Percentiles rank a stretch among this genome's conserved stretches.
Conservation (phyloP, 768 basidiomycete genomes). For the Leccinum ochraceum region DNA sequence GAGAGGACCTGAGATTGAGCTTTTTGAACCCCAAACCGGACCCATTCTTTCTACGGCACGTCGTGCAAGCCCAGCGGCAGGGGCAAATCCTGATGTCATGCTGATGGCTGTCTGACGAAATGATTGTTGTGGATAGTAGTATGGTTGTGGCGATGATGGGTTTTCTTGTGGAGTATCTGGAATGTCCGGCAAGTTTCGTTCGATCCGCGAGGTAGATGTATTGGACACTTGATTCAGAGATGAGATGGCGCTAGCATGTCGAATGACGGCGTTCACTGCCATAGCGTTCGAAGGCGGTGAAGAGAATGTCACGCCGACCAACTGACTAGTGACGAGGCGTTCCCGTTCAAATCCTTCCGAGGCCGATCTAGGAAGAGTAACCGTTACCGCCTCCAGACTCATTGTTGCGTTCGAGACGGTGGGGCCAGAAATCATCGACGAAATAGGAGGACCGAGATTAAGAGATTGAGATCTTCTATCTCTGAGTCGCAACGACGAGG, state of each 20-base stretch:
- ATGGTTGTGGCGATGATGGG: slow-evolving; percentile 3
- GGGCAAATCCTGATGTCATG: slow-evolving; percentile 66
- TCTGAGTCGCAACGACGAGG: slow-evolving; percentile 45
- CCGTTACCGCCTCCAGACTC: slow-evolving; percentile 33
- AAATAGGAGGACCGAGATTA: slow-evolving; percentile 42
- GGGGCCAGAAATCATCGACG: slow-evolving; percentile 29
- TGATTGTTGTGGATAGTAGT: slow-evolving; percentile 30
- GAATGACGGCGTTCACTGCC: slow-evolving; percentile 31
- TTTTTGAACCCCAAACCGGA: slow-evolving; percentile 55
- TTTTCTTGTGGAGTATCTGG: slow-evolving; percentile 23
- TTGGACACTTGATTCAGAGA: slow-evolving; percentile 27
- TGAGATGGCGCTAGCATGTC: slow-evolving; percentile 21
- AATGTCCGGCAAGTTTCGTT: slow-evolving; percentile 33
- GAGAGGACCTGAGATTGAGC: slow-evolving; percentile 40
- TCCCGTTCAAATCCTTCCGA: slow-evolving; percentile 40
- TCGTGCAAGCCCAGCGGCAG: slow-evolving; percentile 73
- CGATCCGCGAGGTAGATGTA: slow-evolving; percentile 28
- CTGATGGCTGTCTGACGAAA: slow-evolving; percentile 71
- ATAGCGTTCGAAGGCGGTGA: slow-evolving; percentile 20
- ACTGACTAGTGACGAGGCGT: slow-evolving; percentile 42
- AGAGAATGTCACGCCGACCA: slow-evolving; percentile 44
- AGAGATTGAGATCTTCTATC: slow-evolving; percentile 70
- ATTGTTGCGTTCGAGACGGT: slow-evolving; percentile 29
- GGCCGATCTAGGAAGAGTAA: slow-evolving; percentile 29
- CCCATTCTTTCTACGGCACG: slow-evolving; percentile 79